Evolutionary conservation across 129 eudicot genomes (phyloP).

Genomic region (Lactuca sativa): DNA sequence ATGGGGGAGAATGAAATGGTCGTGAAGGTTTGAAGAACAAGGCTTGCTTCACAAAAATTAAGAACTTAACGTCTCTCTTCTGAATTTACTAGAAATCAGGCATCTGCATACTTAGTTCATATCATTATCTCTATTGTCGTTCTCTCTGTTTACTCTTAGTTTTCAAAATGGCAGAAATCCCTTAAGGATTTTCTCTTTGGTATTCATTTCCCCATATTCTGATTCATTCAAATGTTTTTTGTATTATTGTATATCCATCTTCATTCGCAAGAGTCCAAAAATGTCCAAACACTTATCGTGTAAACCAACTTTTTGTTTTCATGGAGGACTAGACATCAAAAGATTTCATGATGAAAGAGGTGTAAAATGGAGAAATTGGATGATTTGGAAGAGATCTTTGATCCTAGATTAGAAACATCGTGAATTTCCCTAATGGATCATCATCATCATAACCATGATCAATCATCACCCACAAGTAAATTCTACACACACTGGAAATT

Average conservation of each 20-base stretch:
- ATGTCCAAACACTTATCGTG: not conserved
- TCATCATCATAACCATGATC: not conserved
- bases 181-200: not conserved
- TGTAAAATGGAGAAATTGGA: constrained; percentile 44
- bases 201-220: not conserved
- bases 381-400: constrained; percentile 47
- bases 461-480: not conserved
- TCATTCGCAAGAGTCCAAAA: not conserved
- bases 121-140: no score
- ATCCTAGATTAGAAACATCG: constrained; percentile 38
- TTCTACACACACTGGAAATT: constrained; percentile 42
- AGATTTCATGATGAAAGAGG: not conserved
- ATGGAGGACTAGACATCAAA: constrained; percentile 19
- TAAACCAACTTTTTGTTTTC: constrained; percentile 20
- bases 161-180: not conserved
- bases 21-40: no score
- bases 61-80: no score
- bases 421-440: constrained; percentile 31
- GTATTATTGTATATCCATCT: not conserved
- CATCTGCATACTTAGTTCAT: no score
- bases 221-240: not conserved
- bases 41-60: no score
- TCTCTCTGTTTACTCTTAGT: no score
- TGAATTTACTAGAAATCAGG: no score
- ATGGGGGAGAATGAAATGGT: no score